Conservation (phyloP, 257 asterid genomes). For the Penstemon eatonii region DNA sequence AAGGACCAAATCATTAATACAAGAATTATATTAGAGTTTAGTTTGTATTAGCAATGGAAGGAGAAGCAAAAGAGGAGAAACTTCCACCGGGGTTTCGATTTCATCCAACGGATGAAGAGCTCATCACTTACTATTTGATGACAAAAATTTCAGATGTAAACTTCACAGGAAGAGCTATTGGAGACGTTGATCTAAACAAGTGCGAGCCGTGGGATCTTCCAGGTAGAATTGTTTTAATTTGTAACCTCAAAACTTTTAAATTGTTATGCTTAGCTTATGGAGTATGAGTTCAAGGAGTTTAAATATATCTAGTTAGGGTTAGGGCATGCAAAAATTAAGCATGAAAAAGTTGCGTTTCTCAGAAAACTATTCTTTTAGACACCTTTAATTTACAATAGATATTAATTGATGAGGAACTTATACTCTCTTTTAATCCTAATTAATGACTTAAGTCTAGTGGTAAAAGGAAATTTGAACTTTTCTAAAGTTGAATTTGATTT, state of each 20-base stretch:
- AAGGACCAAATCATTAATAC: constrained; percentile 1
- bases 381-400: too few relatives aligned
- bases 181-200: constrained; percentile 92
- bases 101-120: constrained; percentile 88
- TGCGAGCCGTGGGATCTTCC: constrained; percentile 99
- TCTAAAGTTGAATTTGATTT: too few relatives aligned
- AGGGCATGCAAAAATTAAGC: background rate
- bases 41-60: constrained; percentile 45
- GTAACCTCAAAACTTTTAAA: constrained; percentile 1
- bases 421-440: too few relatives aligned
- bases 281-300: background rate
- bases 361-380: too few relatives aligned
- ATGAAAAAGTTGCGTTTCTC: background rate
- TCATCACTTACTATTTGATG: constrained; percentile 71
- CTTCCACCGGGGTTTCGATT: constrained; percentile 89
- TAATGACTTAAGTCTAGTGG: too few relatives aligned
- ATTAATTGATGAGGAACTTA: too few relatives aligned
- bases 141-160: constrained; percentile 75
- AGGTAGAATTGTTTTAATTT: constrained; percentile 37
- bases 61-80: constrained; percentile 51
- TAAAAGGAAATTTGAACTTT: too few relatives aligned
- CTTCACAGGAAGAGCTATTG: constrained; percentile 76
- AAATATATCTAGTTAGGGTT: constrained; percentile 31
- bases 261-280: background rate
- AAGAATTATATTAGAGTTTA: constrained; percentile 6